Evolutionary conservation across 352 stramenopile genomes (phyloP).

Genomic region (Sclerospora graminicola): DNA sequence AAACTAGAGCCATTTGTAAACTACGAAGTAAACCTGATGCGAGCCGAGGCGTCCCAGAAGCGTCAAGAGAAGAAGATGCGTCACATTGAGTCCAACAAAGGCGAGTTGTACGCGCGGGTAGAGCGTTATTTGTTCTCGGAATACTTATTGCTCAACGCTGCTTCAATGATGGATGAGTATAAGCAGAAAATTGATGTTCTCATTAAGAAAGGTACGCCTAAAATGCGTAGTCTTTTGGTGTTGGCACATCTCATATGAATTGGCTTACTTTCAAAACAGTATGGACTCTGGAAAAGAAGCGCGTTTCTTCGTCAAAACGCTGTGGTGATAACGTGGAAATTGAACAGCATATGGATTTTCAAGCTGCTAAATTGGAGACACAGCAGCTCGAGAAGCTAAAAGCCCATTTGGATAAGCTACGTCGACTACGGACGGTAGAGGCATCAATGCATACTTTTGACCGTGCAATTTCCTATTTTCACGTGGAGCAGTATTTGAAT

Average conservation of each 20-base stretch:
- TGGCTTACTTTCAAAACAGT: conserved; percentile 15
- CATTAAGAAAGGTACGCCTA: conserved; percentile 54
- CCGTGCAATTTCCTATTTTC: conserved; percentile 66
- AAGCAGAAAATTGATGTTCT: conserved; percentile 60
- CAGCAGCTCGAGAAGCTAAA: conserved; percentile 57
- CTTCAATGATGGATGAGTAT: conserved; percentile 36
- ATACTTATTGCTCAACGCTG: conserved; percentile 65
- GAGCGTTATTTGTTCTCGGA: conserved; percentile 74
- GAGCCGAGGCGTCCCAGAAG: conserved; percentile 64
- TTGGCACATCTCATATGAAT: background rate
- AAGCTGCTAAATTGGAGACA: conserved; percentile 63
- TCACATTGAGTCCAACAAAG: conserved; percentile 74
- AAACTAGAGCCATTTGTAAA: conserved; percentile 76
- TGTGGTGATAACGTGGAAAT: conserved; percentile 55
- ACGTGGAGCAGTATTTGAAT: conserved; percentile 78
- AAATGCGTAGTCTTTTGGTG: background rate
- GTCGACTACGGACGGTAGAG: conserved; percentile 67
- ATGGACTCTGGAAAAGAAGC: conserved; percentile 52
- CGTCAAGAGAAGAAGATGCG: conserved; percentile 79
- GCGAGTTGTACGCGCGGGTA: conserved; percentile 55
- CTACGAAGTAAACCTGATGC: conserved; percentile 77
- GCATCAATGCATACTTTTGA: conserved; percentile 73
- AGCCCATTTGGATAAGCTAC: conserved; percentile 51
- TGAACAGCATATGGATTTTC: conserved; percentile 43
- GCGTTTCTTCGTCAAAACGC: conserved; percentile 38